Percentiles rank a stretch among this genome's conserved stretches.
Evolutionary conservation across 1,139 yeast species (phyloP).

Genomic region (Taphrina populina): DNA sequence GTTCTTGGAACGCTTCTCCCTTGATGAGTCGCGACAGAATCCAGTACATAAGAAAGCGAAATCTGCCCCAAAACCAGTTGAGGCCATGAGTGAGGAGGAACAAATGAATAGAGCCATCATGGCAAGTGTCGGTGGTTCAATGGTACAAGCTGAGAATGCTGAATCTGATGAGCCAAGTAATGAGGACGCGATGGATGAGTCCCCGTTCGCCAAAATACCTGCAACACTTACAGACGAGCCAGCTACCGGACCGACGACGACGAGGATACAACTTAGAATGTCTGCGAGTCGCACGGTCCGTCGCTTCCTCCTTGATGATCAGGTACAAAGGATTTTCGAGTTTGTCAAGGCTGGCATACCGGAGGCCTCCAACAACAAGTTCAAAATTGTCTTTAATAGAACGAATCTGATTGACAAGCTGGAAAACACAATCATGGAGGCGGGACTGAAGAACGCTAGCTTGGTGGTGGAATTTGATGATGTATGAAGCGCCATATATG

Average conservation of each 20-base stretch:
- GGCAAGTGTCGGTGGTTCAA: conserved; percentile 56
- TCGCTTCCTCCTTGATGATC: conserved; percentile 59
- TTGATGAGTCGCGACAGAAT: conserved; percentile 64
- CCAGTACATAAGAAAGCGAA: conserved; percentile 52
- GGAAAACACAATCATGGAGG: conserved; percentile 63
- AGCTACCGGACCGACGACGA: conserved; percentile 55
- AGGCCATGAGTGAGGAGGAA: conserved; percentile 70
- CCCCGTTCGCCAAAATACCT: conserved; percentile 49
- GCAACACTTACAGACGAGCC: conserved; percentile 64
- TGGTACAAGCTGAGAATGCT: conserved; percentile 41
- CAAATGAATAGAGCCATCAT: conserved; percentile 76
- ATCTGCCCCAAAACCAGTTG: conserved; percentile 39
- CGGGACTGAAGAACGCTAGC: conserved; percentile 79
- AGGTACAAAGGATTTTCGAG: conserved; percentile 62
- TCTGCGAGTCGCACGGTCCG: conserved; percentile 78
- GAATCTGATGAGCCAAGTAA: conserved; percentile 37
- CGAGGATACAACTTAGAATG: conserved; percentile 81
- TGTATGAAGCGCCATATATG: too few relatives aligned
- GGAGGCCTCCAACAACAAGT: conserved; percentile 53
- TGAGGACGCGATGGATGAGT: conserved; percentile 32
- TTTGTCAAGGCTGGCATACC: conserved; percentile 55
- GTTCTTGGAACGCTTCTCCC: conserved; percentile 59
- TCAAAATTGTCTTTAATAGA: conserved; percentile 64
- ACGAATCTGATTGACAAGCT: conserved; percentile 63
- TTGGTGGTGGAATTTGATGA: conserved; percentile 59